Percentiles rank a stretch among this genome's conserved stretches.
These are phyloP conservation scores for Podaxis sp. DNA, from an alignment of 768 basidiomycete species.

Conservation along the genomic window DNA sequence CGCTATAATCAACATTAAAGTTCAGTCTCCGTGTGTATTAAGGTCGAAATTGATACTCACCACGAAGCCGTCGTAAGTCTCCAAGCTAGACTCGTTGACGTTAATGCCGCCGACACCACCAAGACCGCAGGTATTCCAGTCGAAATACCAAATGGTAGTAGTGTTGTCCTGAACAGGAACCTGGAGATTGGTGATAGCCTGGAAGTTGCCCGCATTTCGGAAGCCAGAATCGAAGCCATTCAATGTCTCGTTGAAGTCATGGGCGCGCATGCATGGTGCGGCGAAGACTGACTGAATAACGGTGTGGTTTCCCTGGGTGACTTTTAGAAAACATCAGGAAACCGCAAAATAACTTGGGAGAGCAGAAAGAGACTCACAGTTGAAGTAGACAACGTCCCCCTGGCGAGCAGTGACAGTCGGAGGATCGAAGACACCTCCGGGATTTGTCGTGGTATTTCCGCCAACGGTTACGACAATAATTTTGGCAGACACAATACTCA, in stretches of 20 bases:
- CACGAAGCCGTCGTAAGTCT: slow-evolving; percentile 41
- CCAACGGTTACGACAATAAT: slow-evolving; percentile 42
- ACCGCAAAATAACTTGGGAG: background rate
- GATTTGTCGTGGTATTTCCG: slow-evolving; percentile 38
- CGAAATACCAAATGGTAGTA: slow-evolving; percentile 57
- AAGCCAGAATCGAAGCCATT: slow-evolving; percentile 58
- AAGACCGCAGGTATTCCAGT: slow-evolving; percentile 45
- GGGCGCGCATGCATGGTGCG: slow-evolving; percentile 47
- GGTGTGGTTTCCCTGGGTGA: slow-evolving; percentile 49
- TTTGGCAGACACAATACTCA: slow-evolving; percentile 27
- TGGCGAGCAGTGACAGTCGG: slow-evolving; percentile 35
- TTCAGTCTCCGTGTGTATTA: background rate
- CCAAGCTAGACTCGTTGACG: slow-evolving; percentile 37
- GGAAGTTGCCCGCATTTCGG: slow-evolving; percentile 44
- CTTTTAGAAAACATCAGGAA: slow-evolving; percentile 20
- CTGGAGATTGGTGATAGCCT: slow-evolving; percentile 38
- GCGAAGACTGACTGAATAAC: slow-evolving; percentile 55
- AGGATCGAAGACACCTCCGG: slow-evolving; percentile 43
- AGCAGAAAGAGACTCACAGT: slow-evolving; percentile 33
- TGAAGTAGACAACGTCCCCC: slow-evolving; percentile 52
- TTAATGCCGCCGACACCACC: slow-evolving; percentile 66
- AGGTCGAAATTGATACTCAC: slow-evolving; percentile 24
- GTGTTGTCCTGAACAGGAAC: slow-evolving; percentile 41
- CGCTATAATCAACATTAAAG: slow-evolving; percentile 30
- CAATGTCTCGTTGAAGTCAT: slow-evolving; percentile 40